Evolutionary conservation across 2,329 filamentous ascomycete genomes (phyloP).

Genomic region (Gaeumannomyces tritici): DNA sequence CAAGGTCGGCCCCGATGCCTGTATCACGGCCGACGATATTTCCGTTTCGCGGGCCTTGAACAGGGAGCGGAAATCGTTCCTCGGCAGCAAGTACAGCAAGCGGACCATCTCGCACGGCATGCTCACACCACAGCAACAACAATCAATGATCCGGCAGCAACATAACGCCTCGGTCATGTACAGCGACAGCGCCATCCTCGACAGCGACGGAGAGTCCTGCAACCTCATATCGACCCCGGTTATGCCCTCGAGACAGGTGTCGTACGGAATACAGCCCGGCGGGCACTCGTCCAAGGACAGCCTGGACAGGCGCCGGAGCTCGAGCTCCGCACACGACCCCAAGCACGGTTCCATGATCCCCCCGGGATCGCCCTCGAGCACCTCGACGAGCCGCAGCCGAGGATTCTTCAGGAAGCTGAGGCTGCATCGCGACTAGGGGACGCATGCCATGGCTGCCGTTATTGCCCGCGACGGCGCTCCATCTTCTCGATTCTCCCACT

Average conservation of each 20-base stretch:
- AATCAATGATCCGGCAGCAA: not conserved
- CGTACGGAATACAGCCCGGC: slow-evolving; percentile 3
- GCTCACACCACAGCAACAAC: slow-evolving; percentile 26
- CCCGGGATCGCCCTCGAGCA: not conserved
- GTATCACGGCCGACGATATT: slow-evolving; percentile 45
- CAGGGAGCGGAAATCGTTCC: slow-evolving; percentile 35
- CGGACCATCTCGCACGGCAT: slow-evolving; percentile 36
- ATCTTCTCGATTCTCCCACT: not conserved
- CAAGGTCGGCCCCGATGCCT: slow-evolving; percentile 44
- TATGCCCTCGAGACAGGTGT: slow-evolving; percentile 11
- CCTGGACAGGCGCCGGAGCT: slow-evolving; percentile 15
- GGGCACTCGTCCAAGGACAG: slow-evolving; percentile 28
- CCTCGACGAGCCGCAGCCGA: slow-evolving; percentile 1
- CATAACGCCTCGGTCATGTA: slow-evolving; percentile 12
- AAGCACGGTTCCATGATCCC: not conserved
- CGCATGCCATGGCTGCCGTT: not conserved
- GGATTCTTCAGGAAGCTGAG: slow-evolving; percentile 9
- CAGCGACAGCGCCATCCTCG: slow-evolving; percentile 16
- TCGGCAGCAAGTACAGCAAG: slow-evolving; percentile 30
- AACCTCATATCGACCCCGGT: slow-evolving; percentile 6
- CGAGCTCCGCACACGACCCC: slow-evolving; percentile 5
- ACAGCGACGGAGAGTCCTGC: slow-evolving; percentile 8
- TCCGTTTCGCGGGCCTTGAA: slow-evolving; percentile 29
- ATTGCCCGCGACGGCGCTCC: not conserved
- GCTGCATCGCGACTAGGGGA: not conserved